phyloP scores from a whole-genome alignment of 495 filamentous ascomycete species.

The Penicillium subrubescens region DNA sequence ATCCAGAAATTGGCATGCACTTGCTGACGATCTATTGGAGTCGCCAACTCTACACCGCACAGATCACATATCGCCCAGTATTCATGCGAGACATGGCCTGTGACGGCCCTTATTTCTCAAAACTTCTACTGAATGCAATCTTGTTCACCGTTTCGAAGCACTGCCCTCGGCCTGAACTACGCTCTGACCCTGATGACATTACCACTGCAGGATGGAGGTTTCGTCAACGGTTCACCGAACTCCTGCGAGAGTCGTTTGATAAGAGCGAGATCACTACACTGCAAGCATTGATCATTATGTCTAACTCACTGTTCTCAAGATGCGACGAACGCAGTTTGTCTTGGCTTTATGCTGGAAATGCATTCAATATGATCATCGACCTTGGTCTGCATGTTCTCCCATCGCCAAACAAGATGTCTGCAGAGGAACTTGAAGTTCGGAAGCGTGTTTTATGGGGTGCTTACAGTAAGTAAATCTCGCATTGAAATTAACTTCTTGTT shows the following conservation, averaged over 20 bases:
- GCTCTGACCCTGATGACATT: slow-evolving; percentile 35
- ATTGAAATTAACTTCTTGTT: background rate
- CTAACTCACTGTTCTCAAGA: slow-evolving; percentile 39
- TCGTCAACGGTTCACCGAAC: slow-evolving; percentile 40
- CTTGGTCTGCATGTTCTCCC: slow-evolving; percentile 44
- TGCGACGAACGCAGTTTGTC: slow-evolving; percentile 45
- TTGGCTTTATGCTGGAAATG: slow-evolving; percentile 50
- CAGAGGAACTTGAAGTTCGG: slow-evolving; percentile 46
- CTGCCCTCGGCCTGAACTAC: slow-evolving; percentile 32
- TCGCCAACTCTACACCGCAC: slow-evolving; percentile 37
- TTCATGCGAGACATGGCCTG: slow-evolving; percentile 42
- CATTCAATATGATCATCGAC: slow-evolving; percentile 51
- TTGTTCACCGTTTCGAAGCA: slow-evolving; percentile 45
- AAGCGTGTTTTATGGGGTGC: slow-evolving; percentile 45
- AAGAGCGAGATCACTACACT: slow-evolving; percentile 48
- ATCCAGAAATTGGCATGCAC: slow-evolving; percentile 42
- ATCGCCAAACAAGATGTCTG: slow-evolving; percentile 22
- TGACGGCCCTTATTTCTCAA: slow-evolving; percentile 48
- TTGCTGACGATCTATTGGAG: slow-evolving; percentile 45
- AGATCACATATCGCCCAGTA: slow-evolving; percentile 34
- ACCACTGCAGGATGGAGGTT: slow-evolving; percentile 40
- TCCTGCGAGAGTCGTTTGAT: slow-evolving; percentile 42
- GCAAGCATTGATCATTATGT: slow-evolving; percentile 47
- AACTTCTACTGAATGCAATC: slow-evolving; percentile 50
- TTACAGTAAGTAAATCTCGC: slow-evolving; percentile 29